Conservation (phyloP, 73 alveolate species). For the Tetrahymena malaccensis region DNA sequence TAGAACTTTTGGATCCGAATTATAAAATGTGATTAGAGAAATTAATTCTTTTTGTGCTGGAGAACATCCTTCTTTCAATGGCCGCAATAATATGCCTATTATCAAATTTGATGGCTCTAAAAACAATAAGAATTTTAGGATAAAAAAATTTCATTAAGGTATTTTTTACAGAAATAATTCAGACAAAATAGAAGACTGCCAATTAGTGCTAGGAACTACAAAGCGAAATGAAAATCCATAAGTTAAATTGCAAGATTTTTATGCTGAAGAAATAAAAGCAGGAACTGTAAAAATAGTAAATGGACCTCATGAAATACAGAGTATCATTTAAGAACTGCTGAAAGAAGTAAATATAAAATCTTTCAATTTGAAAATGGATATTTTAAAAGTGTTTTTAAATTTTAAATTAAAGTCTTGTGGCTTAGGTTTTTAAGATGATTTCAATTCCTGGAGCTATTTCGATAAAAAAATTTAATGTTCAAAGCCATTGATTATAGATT, state of each 20-base stretch:
- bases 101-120: slow-evolving; percentile 90
- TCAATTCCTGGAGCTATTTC: slow-evolving; percentile 43
- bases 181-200: slow-evolving; percentile 45
- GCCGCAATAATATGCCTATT: slow-evolving; percentile 79
- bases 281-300: slow-evolving; percentile 60
- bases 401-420: slow-evolving; percentile 41
- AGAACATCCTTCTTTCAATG: slow-evolving; percentile 91
- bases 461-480: slow-evolving; percentile 52
- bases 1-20: slow-evolving; percentile 86
- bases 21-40: slow-evolving; percentile 72
- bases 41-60: slow-evolving; percentile 93
- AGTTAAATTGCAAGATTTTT: slow-evolving; percentile 58
- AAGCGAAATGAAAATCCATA: slow-evolving; percentile 53
- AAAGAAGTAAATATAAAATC: slow-evolving; percentile 4
- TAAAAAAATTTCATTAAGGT: slow-evolving; percentile 61
- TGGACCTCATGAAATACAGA: slow-evolving; percentile 67
- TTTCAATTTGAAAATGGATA: background rate
- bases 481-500: slow-evolving; percentile 78
- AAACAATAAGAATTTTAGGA: slow-evolving; percentile 77
- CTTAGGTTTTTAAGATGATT: slow-evolving; percentile 82
- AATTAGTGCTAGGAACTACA: slow-evolving; percentile 66
- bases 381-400: background rate
- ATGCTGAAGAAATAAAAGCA: slow-evolving; percentile 69
- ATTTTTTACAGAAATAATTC: slow-evolving; percentile 58
- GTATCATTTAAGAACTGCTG: slow-evolving; percentile 62